phyloP scores from a whole-genome alignment of 805 yeast species.

The Saturnispora quitensis region DNA sequence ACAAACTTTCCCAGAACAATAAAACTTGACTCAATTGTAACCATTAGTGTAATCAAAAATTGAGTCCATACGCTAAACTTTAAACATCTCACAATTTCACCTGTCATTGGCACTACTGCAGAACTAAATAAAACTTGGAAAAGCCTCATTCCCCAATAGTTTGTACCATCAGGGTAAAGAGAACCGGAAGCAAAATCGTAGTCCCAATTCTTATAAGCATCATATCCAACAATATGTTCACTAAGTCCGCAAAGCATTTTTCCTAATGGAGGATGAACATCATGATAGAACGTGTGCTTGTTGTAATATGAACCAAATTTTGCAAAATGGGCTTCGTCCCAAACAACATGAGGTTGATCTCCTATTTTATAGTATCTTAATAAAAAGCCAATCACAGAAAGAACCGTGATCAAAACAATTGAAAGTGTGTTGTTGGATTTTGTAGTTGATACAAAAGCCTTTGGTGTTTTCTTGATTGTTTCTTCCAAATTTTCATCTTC shows the following conservation, averaged over 20 bases:
- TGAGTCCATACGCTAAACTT: slow-evolving; percentile 43
- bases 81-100: slow-evolving; percentile 55
- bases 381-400: slow-evolving; percentile 2
- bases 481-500: background rate
- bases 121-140: slow-evolving; percentile 66
- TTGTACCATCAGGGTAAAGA: slow-evolving; percentile 49
- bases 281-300: slow-evolving; percentile 73
- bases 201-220: slow-evolving; percentile 38
- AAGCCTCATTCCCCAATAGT: slow-evolving; percentile 57
- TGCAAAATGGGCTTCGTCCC: slow-evolving; percentile 98
- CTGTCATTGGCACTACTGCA: slow-evolving; percentile 60
- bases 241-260: slow-evolving; percentile 72
- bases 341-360: slow-evolving; percentile 66
- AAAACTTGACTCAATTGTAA: slow-evolving; percentile 58
- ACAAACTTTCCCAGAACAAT: slow-evolving; percentile 68
- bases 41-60: slow-evolving; percentile 54
- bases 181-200: slow-evolving; percentile 66
- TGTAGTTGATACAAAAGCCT: background rate
- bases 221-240: slow-evolving; percentile 68
- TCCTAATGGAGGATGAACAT: slow-evolving; percentile 84
- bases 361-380: slow-evolving; percentile 46
- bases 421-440: background rate
- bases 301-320: slow-evolving; percentile 76
- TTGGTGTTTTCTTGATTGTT: background rate
- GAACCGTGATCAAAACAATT: background rate